Evolutionary conservation across 345 rosid genomes (phyloP), one percentile per base, ranked within the genome.

Genomic region (Clarkia xantiana): DNA sequence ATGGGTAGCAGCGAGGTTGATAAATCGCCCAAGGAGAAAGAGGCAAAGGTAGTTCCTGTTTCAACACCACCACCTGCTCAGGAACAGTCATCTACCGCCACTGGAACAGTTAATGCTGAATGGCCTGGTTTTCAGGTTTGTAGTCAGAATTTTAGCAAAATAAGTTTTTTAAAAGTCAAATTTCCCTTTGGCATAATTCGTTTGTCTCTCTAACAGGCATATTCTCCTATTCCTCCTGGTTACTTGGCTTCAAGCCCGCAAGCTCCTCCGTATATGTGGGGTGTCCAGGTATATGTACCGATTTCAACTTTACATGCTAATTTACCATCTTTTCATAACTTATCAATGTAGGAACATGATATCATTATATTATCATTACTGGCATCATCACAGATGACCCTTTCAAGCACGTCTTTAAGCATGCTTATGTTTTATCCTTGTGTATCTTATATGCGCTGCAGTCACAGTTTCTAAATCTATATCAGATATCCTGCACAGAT

Each of bases 261-360:
- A 70, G 85, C 94, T 64, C 97, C 74, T 57, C 96, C 98, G 54
- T 91, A 91, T 60, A 86, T 91, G 98, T 91, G 98, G 98, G 96
- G 98, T 2, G 98, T 91, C 63, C 98, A 91, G 96, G 98, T 91
- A 74, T 52, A 15, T 6, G 18, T n/a, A 14, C 41, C 17, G 6
- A 7, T 29, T 49, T 49, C 16, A 11, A 1, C 14, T 19, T 22
- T 49, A 14, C 9, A 49, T 14, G 16, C 14, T 48, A 11, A 29
- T 46, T n/a, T 49, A 8, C 4, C 52, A 22, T 25, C 11, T 3
- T 17, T 42, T 42, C 8, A 29, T 29, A 29, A 1, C 8, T 29
- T 29, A 29, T 29, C 36, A 29, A 1, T 29, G 36, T 10, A 3
- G 36, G 8, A 7, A 29, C 36, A 29, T 29, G 36, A 29, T 29